Percentiles rank a stretch among this genome's conserved stretches.
Conservation (phyloP, 1,284 basidiomycete genomes). For the Hemileia vastatrix region DNA sequence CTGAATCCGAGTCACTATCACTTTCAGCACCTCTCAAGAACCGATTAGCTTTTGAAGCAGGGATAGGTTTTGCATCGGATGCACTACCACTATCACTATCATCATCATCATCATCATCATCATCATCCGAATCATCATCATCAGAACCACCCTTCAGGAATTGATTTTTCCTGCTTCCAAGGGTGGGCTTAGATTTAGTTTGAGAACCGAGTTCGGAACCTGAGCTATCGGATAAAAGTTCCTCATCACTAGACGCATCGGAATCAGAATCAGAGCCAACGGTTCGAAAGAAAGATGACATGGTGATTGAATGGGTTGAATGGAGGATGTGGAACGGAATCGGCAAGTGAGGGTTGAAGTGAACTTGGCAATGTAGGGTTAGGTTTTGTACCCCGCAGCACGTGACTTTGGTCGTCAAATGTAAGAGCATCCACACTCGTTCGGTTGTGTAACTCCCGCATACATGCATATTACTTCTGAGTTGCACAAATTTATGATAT, state of each 20-base stretch:
- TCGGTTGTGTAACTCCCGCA: no score
- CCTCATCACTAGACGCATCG: constrained; percentile 21
- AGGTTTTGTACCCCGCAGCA: no score
- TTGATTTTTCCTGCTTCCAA: constrained; percentile 10
- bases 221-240: constrained; percentile 15
- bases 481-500: no score
- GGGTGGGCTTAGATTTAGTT: constrained; percentile 10
- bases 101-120: constrained; percentile 45
- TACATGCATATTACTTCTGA: no score
- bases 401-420: no score
- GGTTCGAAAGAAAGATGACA: constrained; percentile 22
- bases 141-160: constrained; percentile 35
- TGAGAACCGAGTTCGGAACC: constrained; percentile 14
- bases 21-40: constrained; percentile 50
- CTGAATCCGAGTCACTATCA: constrained; percentile 56
- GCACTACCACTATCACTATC: constrained; percentile 44
- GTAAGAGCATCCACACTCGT: no score
- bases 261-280: constrained; percentile 20
- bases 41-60: constrained; percentile 48
- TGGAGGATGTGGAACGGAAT: no score
- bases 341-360: no score
- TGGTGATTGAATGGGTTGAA: no score
- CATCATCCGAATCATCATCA: constrained; percentile 48
- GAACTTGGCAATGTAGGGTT: no score
- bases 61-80: constrained; percentile 46